Evolutionary conservation across 768 basidiomycete genomes (phyloP), one percentile per base, ranked within the genome.

Genomic region (Suillus plorans): DNA sequence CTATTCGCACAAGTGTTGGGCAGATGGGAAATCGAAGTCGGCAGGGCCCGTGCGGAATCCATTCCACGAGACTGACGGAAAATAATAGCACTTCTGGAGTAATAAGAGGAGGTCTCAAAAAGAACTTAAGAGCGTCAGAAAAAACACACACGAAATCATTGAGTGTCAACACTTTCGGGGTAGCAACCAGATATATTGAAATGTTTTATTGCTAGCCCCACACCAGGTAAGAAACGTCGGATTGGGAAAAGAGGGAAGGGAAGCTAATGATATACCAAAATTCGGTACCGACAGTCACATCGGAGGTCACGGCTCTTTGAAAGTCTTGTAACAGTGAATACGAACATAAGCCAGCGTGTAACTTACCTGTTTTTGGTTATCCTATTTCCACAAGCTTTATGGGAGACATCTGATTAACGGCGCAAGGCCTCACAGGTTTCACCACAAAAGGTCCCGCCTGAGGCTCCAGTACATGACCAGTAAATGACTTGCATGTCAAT

Each of bases 231-330:
- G 45, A 45, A 8, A 45, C 13, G 4, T 28, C 25, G 25, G 45
- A 5, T 57, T 22, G 36, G 37, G 56, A 22, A 57, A 37, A 14
- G 22, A 39, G 37, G 2, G 22, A 39, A 39, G 14, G 22, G 44
- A 20, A 18, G 14, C 37, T 8, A 16, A 57, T 22, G 37, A 37
- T 9, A 39, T 20, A 14, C 36, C 14, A 57, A 57, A 25, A 4
- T 9, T 57, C 22, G 56, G 22, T 39, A 57, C 56, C 37, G 57
- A 73, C 13, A 49, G 13, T 49, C 13, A 22, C 74, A 18, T 71
- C n/a, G 8, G 13, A 37, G 12, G 55, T 37, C 36, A 56, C 22
- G 55, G 36, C 13, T 20, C 55, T 56, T 56, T 56, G n/a, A 20
- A 55, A 36, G 34, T 13, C 10, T 12, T 55, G 10, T 56, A 5